Evolutionary conservation across 2,329 filamentous ascomycete genomes (phyloP), one percentile per base, ranked within the genome.

Genomic region (Colletotrichum aenigma): DNA sequence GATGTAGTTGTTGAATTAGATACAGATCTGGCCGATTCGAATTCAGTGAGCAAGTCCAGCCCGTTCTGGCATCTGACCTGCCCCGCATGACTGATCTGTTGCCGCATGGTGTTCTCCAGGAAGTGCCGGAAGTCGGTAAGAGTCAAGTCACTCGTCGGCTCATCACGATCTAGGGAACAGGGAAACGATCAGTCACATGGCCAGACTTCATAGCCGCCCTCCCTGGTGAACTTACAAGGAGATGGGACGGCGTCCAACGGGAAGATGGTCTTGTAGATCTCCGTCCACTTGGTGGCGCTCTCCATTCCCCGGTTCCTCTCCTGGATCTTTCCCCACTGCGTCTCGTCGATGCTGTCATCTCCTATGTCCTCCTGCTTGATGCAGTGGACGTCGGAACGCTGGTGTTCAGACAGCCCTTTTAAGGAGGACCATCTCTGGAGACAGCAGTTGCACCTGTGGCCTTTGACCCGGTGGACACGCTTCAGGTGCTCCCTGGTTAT

Each of bases 241-340:
- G 67, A 61, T 2, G 67, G 56, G 15, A 34, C n/a, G 6, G 5
- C 7, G 4, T 32, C 67, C 26, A 8, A 2, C 0, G 56, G 67
- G 18, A 70, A 70, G 34, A 70, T 70, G 13, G 60, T 52, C 13
- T 24, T 24, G 21, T 61, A 70, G 12, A 70, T 70, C 18, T 70
- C 32, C 5, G 2, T 2, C 67, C 67, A 70, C 67, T 70, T 70
- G 26, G n/a, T 13, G 4, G 28, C n/a, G 12, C 4, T 13, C 10
- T 7, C 2, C 26, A n/a, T 26, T 3, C 56, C 56, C 5, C 67
- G 55, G 34, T 28, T 70, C 8, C 56, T 28, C 7, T 62, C 34
- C 56, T 52, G 32, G 10, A 70, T 61, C 10, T 21, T 62, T 7
- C 26, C 6, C 55, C 36, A 52, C n/a, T 70, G 67, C 3, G 26